A percentile compares a stretch with the other conserved stretches of the same genome.
Conservation (phyloP, 371 early-diverging fungal species). For the Batkoa obscura region DNA sequence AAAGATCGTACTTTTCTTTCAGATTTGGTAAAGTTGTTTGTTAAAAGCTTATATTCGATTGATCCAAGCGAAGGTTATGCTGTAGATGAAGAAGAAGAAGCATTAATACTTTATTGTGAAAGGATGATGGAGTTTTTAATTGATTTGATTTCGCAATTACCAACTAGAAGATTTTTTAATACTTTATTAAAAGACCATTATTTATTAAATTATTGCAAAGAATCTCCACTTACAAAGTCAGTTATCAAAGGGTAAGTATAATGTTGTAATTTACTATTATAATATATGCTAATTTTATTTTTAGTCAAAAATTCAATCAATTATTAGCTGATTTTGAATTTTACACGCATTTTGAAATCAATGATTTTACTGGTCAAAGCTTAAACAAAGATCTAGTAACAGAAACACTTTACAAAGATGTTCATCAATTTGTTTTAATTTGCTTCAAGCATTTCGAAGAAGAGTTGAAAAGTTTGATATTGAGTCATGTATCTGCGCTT, state of each 20-base stretch:
- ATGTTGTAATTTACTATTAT: background rate
- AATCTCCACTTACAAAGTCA: constrained; percentile 28
- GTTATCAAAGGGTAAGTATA: too few relatives aligned
- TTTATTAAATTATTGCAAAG: constrained; percentile 32
- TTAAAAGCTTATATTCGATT: background rate
- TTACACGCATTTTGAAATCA: constrained; percentile 59
- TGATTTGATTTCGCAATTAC: constrained; percentile 66
- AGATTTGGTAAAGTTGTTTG: constrained; percentile 13
- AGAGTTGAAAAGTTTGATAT: constrained; percentile 43
- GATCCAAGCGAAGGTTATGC: background rate
- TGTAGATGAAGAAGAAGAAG: constrained; percentile 5
- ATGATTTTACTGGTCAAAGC: constrained; percentile 59
- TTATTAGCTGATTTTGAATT: constrained; percentile 39
- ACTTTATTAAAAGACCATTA: constrained; percentile 63
- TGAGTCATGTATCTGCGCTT: constrained; percentile 49
- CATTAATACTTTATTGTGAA: constrained; percentile 27
- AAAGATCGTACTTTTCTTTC: background rate
- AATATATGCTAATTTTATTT: background rate
- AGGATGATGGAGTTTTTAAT: constrained; percentile 68
- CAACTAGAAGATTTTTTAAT: constrained; percentile 77
- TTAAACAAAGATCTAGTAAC: constrained; percentile 43
- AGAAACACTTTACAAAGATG: constrained; percentile 27
- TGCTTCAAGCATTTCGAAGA: constrained; percentile 43
- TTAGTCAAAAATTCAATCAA: constrained; percentile 24
- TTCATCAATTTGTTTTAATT: constrained; percentile 44